Base-by-base conservation (phyloP, 225 moss, liverwort and hornwort species). In the Polytrichum commune region DNA sequence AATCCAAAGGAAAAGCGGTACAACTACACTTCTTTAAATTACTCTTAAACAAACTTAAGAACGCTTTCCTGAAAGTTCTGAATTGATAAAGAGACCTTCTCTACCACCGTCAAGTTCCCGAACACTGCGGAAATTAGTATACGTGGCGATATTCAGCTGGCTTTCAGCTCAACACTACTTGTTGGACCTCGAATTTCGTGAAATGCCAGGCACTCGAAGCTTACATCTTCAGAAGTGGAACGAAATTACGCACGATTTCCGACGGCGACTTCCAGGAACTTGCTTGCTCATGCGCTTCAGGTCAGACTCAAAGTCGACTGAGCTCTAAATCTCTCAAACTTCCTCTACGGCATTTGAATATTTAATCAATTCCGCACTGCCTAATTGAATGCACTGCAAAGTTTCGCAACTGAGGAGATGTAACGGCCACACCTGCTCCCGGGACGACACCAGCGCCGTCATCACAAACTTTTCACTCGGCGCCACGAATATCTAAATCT, bases 391-490 rank as follows among this genome's bases (percentile, higher is more conserved):
- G 27, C 62, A 28, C 28, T 28, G 62, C 27, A 27, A 63, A 46
- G 46, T 46, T 46, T 10, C n/a, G 33, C 24, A 53, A 24, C 58
- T 9, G 19, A 46, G 16, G 23, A 65, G 29, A 46, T 46, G 62
- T 53, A 23, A 2, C 6, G 70, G 28, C 26, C 54, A 72, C 60
- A 84, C 87, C 67, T 84, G 81, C 29, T 77, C 75, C 23, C 73
- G 79, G 2, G 84, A 84, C 28, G 79, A 46, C 61, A 87, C 70
- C 64, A 84, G 28, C 27, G 81, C 84, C 9, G 61, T 60, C 62
- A 38, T 46, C 46, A 69, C 77, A 74, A 84, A 87, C 53, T 64
- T 29, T 5, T 84, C 69, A 27, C 84, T 75, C 5, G 79, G 71
- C 29, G 75, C 76, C 25, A 84, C 24, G 7, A 58, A 24, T 24